Evolutionary conservation across 371 early-diverging fungal genomes (phyloP).

Genomic region (Actinomortierella ambigua): DNA sequence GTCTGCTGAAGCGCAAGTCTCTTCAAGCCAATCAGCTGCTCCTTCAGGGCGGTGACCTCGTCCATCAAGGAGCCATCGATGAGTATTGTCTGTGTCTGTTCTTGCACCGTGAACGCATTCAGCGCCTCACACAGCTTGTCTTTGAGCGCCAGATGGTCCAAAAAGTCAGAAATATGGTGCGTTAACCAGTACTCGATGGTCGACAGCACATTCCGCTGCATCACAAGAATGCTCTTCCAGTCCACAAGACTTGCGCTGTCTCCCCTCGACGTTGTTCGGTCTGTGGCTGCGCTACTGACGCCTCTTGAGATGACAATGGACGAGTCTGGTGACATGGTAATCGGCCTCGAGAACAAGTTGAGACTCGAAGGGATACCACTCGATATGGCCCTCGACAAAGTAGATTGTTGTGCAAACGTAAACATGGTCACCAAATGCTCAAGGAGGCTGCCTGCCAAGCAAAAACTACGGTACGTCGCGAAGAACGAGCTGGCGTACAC

Average conservation of each 20-base stretch:
- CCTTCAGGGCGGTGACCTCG: constrained; percentile 4
- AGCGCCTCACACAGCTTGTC: constrained; percentile 19
- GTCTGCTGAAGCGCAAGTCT: constrained; percentile 18
- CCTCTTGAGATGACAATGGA: neutral
- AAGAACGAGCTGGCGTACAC: constrained; percentile 58
- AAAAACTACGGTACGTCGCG: constrained; percentile 62
- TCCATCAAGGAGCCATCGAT: constrained; percentile 5
- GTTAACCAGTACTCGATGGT: constrained; percentile 71
- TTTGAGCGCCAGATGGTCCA: constrained; percentile 57
- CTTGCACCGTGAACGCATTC: constrained; percentile 15
- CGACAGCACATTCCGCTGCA: constrained; percentile 56
- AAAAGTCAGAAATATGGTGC: constrained; percentile 68
- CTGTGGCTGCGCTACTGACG: neutral
- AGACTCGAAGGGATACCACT: constrained; percentile 15
- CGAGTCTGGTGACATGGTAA: constrained; percentile 1
- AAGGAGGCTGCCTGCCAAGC: constrained; percentile 52
- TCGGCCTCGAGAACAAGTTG: constrained; percentile 13
- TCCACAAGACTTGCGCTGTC: constrained; percentile 18
- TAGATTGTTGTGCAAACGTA: constrained; percentile 41
- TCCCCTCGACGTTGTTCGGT: too few species aligned
- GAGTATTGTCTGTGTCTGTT: constrained; percentile 10
- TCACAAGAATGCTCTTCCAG: constrained; percentile 50
- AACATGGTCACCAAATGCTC: constrained; percentile 55
- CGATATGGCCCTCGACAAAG: constrained; percentile 7
- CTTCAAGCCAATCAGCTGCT: constrained; percentile 9